phyloP scores from a whole-genome alignment of 2,329 filamentous ascomycete genomes.

The Penicillium oxalicum region DNA sequence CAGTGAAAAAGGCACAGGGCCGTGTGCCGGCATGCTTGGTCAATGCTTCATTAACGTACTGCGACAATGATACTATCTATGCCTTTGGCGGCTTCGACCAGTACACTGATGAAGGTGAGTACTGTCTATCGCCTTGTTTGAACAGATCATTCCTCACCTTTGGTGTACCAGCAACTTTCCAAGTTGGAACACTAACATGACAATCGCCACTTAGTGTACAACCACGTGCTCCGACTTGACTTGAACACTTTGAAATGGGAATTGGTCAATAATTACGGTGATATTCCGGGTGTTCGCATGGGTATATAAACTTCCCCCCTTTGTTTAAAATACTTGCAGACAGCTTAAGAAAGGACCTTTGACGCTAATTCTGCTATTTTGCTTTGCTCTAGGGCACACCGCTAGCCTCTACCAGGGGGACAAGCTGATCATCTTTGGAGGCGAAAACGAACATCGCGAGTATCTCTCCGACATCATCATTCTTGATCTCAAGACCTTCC shows the following conservation, averaged over 20 bases:
- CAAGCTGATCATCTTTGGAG: conserved; percentile 94
- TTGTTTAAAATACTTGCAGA: neutral
- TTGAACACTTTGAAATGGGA: conserved; percentile 86
- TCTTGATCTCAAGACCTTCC: conserved; percentile 87
- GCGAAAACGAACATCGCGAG: conserved; percentile 94
- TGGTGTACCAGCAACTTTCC: no score
- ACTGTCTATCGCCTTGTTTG: no score
- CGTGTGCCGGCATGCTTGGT: conserved; percentile 89
- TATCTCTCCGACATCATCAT: conserved; percentile 95
- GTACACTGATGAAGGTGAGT: conserved; percentile 81
- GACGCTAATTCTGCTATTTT: neutral
- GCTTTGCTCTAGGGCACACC: conserved; percentile 64
- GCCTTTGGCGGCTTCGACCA: conserved; percentile 98
- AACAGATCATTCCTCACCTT: no score
- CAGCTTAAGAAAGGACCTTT: conserved; percentile 16
- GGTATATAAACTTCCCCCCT: conserved; percentile 47
- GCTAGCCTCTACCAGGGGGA: conserved; percentile 88
- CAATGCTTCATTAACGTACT: conserved; percentile 98
- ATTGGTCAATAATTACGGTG: conserved; percentile 95
- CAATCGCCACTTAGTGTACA: conserved; percentile 61
- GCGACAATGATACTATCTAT: conserved; percentile 94
- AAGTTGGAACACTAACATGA: conserved; percentile 2
- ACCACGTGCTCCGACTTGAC: conserved; percentile 88
- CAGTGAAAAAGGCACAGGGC: conserved; percentile 70
- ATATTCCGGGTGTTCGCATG: conserved; percentile 96